A percentile compares a stretch with the other conserved stretches of the same genome.
Evolutionary conservation across 2,329 filamentous ascomycete species (phyloP).

Genomic region (Cladophialophora exuberans): DNA sequence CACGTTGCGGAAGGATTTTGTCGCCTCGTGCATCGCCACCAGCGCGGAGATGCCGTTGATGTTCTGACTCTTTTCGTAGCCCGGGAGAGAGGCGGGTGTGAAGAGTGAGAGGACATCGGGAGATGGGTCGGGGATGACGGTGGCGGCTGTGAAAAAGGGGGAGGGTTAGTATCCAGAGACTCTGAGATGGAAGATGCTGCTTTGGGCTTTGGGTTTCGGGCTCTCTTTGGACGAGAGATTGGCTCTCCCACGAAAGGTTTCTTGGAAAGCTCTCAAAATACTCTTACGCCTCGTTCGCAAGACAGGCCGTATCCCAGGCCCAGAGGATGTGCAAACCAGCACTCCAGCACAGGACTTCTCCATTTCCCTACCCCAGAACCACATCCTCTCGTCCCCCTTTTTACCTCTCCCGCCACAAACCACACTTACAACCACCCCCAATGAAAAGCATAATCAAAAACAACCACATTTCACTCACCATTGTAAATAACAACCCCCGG

Average conservation of each 20-base stretch:
- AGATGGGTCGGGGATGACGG: conserved; percentile 4
- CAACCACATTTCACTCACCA: conserved; percentile 17
- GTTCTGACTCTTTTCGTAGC: conserved; percentile 1
- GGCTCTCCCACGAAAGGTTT: no score
- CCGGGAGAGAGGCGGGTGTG: conserved; percentile 1
- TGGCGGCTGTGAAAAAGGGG: conserved; percentile 9
- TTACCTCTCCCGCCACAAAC: neutral
- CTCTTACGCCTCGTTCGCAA: no score
- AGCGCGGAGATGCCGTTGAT: conserved; percentile 22
- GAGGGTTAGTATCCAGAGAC: neutral
- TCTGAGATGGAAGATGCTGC: neutral
- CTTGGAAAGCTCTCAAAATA: no score
- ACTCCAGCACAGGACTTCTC: no score
- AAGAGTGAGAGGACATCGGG: conserved; percentile 19
- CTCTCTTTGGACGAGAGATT: neutral
- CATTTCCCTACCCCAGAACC: no score
- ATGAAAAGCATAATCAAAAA: neutral
- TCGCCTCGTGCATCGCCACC: conserved; percentile 19
- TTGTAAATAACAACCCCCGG: conserved; percentile 52
- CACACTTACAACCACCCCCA: neutral
- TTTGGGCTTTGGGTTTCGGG: neutral
- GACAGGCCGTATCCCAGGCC: no score
- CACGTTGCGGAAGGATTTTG: conserved; percentile 20
- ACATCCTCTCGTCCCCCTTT: neutral
- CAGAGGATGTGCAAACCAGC: no score